Evolutionary conservation across 768 basidiomycete species (phyloP), one percentile per base, ranked within the genome.

Genomic region (Lentinula detonsa): DNA sequence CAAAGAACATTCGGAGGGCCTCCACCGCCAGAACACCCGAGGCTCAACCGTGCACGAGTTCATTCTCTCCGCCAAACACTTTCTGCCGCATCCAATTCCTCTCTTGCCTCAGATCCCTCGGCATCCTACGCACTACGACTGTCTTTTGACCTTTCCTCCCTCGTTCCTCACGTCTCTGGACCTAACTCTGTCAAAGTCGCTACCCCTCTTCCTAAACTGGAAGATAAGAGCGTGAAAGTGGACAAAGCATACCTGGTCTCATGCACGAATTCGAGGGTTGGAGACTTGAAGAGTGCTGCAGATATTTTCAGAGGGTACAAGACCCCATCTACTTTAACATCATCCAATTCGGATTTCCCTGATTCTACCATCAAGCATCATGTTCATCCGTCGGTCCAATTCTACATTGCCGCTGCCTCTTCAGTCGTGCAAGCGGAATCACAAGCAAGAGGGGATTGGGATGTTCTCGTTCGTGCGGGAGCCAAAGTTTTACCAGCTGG

Each of bases 241-340:
- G 84, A 99, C 67, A 99, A 99, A 73, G 97, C 97, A 0, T 99
- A 99, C 74, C 91, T 99, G 60, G 93, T 99, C 61, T 94, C 91
- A 66, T 99, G 97, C 73, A 98, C 97, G 61, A 99, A 99, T 74
- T 94, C 96, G 1, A 90, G 97, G 43, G 91, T 90, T 2, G 97
- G 95, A 0, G 97, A 99, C 65, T 88, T 99, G 61, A 86, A 92
- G 5, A 90, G 91, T 0, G 96, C 97, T 0, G 97, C 97, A 0
- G 83, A 83, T n/a, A 95, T 98, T 33, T 79, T 99, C 69, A 81
- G 84, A 60, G 92, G 35, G 3, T 28, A 91, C 13, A 10, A 51
- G 15, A 35, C 28, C 50, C 31, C 50, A 13, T 48, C 21, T 48
- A 11, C 35, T 10, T 39, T 15, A 2, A 11, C 53, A 1, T 39